Base-by-base conservation (phyloP, 306 rosid genomes). In the Hippophae gyantsensis region DNA sequence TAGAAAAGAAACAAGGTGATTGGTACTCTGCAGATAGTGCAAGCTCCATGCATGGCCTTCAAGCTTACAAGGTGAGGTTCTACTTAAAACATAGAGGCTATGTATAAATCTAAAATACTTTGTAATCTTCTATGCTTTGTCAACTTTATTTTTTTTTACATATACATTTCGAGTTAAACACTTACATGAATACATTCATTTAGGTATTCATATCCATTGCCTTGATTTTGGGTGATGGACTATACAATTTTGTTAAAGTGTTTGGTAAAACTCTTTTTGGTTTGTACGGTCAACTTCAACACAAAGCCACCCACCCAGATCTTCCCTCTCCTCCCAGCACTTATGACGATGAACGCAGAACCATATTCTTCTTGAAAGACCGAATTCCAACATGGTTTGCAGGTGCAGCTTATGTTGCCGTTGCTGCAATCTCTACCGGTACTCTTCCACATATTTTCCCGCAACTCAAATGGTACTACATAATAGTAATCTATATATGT, bases 121-220 rank as follows among this genome's bases (percentile, higher is more conserved):
- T 32, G 4, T 32, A 32, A 32, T 32, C 38, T 2, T 2, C 38
- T 32, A 32, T 32, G 38, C 23, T 18, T 18, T 18, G 23, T 18
- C 23, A 18, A 18, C 23, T 18, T 18, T 18, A 18, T 0, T 18
- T 18, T 18, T 18, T 18, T 18, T 1, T 18, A 18, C 23, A 18
- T 18, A 18, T 18, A 0, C 23, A 18, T 18, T 18, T 18, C 23
- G 23, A 18, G 23, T 32, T 32, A 32, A 32, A 32, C 38, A 32
- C 38, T 32, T 32, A 32, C 38, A 32, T n/a, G 54, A 10, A 42
- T 13, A 7, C 56, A 8, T 13, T 55, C 18, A 8, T 46, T 44
- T 62, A 78, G 82, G 79, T 78, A 50, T 78, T 78, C 65, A 74
- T 78, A 52, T 68, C 79, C 57, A 78, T 74, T 66, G 76, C 83